Conservation (phyloP, 768 basidiomycete species). For the Crassisporium funariophilum region DNA sequence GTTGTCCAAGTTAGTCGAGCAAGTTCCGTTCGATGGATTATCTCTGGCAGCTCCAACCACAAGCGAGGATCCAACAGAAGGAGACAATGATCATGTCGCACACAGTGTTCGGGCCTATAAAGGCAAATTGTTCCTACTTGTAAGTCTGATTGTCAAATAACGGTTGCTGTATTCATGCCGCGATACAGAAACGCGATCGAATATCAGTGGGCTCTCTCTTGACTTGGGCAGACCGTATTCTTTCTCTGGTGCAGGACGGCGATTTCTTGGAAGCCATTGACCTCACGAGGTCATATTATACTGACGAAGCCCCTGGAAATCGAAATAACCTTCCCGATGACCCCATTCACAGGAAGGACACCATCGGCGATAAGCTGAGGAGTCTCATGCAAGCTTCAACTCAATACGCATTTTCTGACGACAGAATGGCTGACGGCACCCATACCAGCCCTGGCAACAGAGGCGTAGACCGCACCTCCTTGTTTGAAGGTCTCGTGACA, state of each 20-base stretch:
- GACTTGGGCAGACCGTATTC: conserved; percentile 93
- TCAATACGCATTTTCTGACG: conserved; percentile 91
- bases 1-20: conserved; percentile 60
- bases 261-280: conserved; percentile 92
- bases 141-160: conserved; percentile 40
- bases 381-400: conserved; percentile 88
- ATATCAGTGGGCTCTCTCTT: conserved; percentile 82
- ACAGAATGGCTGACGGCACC: conserved; percentile 89
- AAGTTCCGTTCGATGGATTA: conserved; percentile 56
- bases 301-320: conserved; percentile 80
- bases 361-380: conserved; percentile 75
- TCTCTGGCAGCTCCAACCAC: conserved; percentile 58
- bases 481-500: conserved; percentile 87
- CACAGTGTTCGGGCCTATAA: conserved; percentile 84
- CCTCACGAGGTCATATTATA: conserved; percentile 79
- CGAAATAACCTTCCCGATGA: conserved; percentile 82
- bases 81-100: conserved; percentile 49
- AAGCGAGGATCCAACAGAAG: conserved; percentile 44
- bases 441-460: conserved; percentile 80
- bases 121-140: conserved; percentile 88
- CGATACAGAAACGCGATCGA: conserved; percentile 59
- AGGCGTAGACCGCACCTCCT: conserved; percentile 87
- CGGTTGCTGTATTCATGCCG: conserved; percentile 2
- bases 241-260: conserved; percentile 79
- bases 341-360: conserved; percentile 50